Evolutionary conservation across 2,329 filamentous ascomycete species (phyloP).

Genomic region (Sclerotinia spermophila): DNA sequence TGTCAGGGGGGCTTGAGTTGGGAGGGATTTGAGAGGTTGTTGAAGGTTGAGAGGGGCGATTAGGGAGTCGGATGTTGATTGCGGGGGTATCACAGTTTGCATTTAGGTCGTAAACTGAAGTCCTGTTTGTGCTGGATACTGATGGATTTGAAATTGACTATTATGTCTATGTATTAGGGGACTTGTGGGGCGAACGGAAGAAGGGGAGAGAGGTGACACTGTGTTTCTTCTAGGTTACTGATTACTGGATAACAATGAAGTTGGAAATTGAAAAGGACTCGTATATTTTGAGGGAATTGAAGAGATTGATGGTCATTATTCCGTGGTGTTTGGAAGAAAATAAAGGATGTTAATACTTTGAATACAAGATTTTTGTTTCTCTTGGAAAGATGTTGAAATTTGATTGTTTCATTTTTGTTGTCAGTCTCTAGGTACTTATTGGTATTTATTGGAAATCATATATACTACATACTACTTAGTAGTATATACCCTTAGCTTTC

Average conservation of each 20-base stretch:
- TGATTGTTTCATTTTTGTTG: too few species aligned
- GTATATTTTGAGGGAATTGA: rapidly evolving
- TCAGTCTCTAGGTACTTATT: too few species aligned
- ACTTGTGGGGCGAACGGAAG: neutral
- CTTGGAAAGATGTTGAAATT: too few species aligned
- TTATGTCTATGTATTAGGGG: neutral
- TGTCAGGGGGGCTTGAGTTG: neutral
- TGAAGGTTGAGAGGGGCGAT: neutral
- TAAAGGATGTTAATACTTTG: too few species aligned
- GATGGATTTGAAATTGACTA: neutral
- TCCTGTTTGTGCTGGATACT: too few species aligned
- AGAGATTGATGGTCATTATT: neutral
- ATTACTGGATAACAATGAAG: neutral
- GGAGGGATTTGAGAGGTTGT: neutral
- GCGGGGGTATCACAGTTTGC: neutral
- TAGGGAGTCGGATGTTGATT: rapidly evolving
- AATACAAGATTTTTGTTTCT: too few species aligned
- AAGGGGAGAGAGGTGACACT: neutral
- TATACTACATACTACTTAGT: too few species aligned
- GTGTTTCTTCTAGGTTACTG: neutral
- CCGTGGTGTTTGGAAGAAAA: too few species aligned
- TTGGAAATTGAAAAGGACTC: neutral
- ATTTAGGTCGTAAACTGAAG: neutral
- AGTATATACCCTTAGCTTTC: too few species aligned
- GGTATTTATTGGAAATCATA: too few species aligned